Evolutionary conservation across 2,329 filamentous ascomycete species (phyloP).

Genomic region (Corynespora cassiicola): DNA sequence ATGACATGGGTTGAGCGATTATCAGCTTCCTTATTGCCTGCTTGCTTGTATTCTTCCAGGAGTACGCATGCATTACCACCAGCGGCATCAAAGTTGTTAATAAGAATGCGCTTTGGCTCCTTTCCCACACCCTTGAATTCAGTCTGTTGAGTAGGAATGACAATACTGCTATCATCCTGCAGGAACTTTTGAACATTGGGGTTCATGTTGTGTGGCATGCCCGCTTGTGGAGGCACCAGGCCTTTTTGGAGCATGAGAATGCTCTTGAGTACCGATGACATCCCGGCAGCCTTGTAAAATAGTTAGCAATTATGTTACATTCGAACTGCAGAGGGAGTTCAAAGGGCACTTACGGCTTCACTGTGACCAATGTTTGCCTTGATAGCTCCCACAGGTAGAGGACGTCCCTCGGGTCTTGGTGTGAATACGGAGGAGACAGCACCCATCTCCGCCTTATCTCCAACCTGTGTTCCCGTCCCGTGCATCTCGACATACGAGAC

Average conservation of each 20-base stretch:
- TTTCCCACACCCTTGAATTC: constrained; percentile 16
- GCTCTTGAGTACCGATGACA: constrained; percentile 34
- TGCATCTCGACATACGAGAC: constrained; percentile 22
- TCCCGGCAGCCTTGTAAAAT: constrained; percentile 64
- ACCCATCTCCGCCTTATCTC: constrained; percentile 26
- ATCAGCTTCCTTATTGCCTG: neutral
- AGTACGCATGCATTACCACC: constrained; percentile 55
- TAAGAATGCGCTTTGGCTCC: constrained; percentile 48
- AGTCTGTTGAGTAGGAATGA: constrained; percentile 57
- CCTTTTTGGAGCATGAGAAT: constrained; percentile 37
- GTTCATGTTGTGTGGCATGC: constrained; percentile 70
- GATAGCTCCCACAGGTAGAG: constrained; percentile 27
- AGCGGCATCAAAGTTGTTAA: constrained; percentile 57
- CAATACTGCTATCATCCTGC: constrained; percentile 61
- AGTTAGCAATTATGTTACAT: constrained; percentile 56
- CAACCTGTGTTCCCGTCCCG: constrained; percentile 26
- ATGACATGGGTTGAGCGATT: constrained; percentile 16
- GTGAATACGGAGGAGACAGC: constrained; percentile 18
- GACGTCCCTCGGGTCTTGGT: neutral
- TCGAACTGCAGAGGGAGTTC: constrained; percentile 38
- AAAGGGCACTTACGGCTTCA: constrained; percentile 33
- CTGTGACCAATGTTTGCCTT: constrained; percentile 40
- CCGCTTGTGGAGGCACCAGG: constrained; percentile 65
- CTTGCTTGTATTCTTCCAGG: constrained; percentile 3
- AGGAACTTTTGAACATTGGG: constrained; percentile 63